Evolutionary conservation across 768 basidiomycete species (phyloP).

Genomic region (Kondoa subrosea): DNA sequence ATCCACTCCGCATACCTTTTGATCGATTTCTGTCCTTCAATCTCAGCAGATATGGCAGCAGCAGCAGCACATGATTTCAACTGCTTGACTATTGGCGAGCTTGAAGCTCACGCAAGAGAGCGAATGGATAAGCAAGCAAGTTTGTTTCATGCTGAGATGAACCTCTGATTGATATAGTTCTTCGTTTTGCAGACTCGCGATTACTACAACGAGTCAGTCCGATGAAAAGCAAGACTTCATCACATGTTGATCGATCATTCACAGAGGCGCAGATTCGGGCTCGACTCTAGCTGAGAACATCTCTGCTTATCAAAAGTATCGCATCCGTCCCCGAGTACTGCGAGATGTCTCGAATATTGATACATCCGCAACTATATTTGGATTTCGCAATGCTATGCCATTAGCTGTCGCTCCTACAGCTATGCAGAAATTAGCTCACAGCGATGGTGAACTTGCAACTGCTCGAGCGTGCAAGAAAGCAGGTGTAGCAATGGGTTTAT

Average conservation of each 20-base stretch:
- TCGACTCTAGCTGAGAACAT: slow-evolving; percentile 15
- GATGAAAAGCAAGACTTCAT: background rate
- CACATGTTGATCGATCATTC: background rate
- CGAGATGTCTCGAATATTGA: slow-evolving; percentile 15
- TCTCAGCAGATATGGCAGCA: too few relatives aligned
- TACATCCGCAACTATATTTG: slow-evolving; percentile 10
- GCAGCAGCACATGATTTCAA: slow-evolving; percentile 12
- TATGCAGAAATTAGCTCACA: slow-evolving; percentile 16
- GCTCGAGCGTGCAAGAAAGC: slow-evolving; percentile 9
- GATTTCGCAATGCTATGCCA: slow-evolving; percentile 15
- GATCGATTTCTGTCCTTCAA: too few relatives aligned
- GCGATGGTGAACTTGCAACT: slow-evolving; percentile 14
- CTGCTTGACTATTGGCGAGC: slow-evolving; percentile 13
- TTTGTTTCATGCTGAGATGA: too few relatives aligned
- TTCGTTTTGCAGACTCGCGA: slow-evolving; percentile 14
- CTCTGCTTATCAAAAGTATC: slow-evolving; percentile 15
- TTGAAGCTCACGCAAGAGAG: slow-evolving; percentile 9
- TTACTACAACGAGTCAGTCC: slow-evolving; percentile 17
- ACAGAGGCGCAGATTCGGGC: slow-evolving; percentile 14
- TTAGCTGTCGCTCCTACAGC: slow-evolving; percentile 18
- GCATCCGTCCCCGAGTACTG: slow-evolving; percentile 19
- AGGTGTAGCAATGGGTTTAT: slow-evolving; percentile 14
- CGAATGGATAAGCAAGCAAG: slow-evolving; percentile 18
- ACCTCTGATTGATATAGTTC: too few relatives aligned
- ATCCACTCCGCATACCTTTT: too few relatives aligned